phyloP scores from a whole-genome alignment of 495 filamentous ascomycete genomes.

The Apiosordaria backusii region DNA sequence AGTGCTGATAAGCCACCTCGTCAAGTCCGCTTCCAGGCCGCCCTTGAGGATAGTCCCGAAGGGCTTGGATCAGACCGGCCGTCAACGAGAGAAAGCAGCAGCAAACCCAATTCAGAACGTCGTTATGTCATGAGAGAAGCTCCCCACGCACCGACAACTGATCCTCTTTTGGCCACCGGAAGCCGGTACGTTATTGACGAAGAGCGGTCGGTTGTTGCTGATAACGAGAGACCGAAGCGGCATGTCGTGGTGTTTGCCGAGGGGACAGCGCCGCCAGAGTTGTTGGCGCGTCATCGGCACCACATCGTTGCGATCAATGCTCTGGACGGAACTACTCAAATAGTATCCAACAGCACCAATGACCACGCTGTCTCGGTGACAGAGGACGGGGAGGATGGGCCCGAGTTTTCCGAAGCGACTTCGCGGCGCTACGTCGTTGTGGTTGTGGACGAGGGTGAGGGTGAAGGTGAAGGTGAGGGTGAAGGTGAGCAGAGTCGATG shows the following conservation, averaged over 20 bases:
- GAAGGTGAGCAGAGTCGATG: background rate
- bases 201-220: slow-evolving; percentile 9
- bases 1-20: slow-evolving; percentile 15
- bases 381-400: slow-evolving; percentile 22
- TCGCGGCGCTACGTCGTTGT: slow-evolving; percentile 32
- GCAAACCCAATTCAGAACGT: slow-evolving; percentile 16
- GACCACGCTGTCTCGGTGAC: slow-evolving; percentile 28
- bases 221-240: slow-evolving; percentile 15
- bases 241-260: slow-evolving; percentile 34
- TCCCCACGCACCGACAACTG: slow-evolving; percentile 29
- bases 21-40: slow-evolving; percentile 29
- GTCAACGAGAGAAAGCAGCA: background rate
- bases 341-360: slow-evolving; percentile 14
- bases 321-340: slow-evolving; percentile 24
- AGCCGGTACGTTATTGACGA: slow-evolving; percentile 32
- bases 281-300: slow-evolving; percentile 25
- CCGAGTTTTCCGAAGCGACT: slow-evolving; percentile 13
- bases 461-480: slow-evolving; percentile 13
- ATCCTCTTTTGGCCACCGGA: slow-evolving; percentile 30
- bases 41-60: slow-evolving; percentile 19
- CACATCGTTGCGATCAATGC: slow-evolving; percentile 32
- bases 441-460: slow-evolving; percentile 23
- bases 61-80: background rate
- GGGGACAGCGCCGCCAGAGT: slow-evolving; percentile 24
- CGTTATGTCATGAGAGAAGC: slow-evolving; percentile 32